Percentiles rank a stretch among this genome's conserved stretches.
These are phyloP conservation scores for Phragmites australis DNA, from an alignment of 176 grass and related monocot species.

Conservation along the genomic window DNA sequence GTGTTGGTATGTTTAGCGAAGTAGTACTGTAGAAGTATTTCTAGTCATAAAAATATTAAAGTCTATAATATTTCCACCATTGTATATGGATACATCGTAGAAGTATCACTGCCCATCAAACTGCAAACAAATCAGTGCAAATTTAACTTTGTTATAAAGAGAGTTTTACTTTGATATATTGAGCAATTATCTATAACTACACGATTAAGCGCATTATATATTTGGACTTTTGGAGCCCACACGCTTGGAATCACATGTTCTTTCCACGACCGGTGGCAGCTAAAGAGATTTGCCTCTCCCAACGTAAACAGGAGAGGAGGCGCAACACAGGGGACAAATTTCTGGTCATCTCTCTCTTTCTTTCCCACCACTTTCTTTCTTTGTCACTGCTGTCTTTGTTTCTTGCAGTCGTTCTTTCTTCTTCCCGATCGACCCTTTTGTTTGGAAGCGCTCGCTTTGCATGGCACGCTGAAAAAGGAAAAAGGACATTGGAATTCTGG, in stretches of 20 bases:
- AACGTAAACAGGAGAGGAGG: not conserved
- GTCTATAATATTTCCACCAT: no score
- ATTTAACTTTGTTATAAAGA: no score
- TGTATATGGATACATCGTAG: no score
- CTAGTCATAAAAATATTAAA: no score
- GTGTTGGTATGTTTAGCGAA: no score
- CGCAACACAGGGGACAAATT: not conserved
- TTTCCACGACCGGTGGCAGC: not conserved
- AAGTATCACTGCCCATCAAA: no score
- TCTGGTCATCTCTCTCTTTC: not conserved
- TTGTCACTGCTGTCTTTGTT: not conserved
- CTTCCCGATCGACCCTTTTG: not conserved
- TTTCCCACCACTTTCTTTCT: not conserved
- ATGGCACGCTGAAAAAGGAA: slow-evolving; percentile 33
- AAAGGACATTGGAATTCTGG: not conserved
- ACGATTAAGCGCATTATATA: no score
- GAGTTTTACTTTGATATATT: no score
- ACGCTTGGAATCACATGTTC: not conserved
- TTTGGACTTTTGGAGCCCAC: not conserved
- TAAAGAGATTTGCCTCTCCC: not conserved
- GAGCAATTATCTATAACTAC: no score
- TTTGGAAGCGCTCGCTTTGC: slow-evolving; percentile 8
- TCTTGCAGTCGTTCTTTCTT: not conserved
- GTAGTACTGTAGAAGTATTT: no score
- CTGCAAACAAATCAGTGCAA: no score